A percentile compares a stretch with the other conserved stretches of the same genome.
Evolutionary conservation across 2,329 filamentous ascomycete genomes (phyloP).

Genomic region (Onygena corvina): DNA sequence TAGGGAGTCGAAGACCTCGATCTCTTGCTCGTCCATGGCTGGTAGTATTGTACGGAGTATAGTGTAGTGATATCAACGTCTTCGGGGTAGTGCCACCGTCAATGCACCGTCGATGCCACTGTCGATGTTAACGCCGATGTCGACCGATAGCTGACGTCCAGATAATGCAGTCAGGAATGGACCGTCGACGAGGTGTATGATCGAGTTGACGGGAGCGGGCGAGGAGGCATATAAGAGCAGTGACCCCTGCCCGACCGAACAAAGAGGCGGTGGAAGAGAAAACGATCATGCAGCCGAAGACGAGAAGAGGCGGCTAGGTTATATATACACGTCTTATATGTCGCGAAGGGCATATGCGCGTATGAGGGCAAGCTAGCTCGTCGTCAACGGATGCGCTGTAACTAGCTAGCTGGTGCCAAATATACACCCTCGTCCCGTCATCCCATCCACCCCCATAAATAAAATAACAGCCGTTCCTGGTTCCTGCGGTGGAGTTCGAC

Average conservation of each 20-base stretch:
- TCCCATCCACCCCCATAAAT: not conserved
- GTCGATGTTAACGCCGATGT: not conserved
- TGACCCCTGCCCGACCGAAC: too few species aligned
- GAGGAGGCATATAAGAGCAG: too few species aligned
- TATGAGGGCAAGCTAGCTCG: not conserved
- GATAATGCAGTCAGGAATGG: too few species aligned
- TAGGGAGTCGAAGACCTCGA: slow-evolving; percentile 40
- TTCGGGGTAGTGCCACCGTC: not conserved
- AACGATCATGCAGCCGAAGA: not conserved
- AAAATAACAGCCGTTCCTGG: slow-evolving; percentile 2
- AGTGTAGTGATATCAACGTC: too few species aligned
- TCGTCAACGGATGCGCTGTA: not conserved
- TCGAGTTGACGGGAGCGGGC: too few species aligned
- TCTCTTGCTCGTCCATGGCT: slow-evolving; percentile 4
- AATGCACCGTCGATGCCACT: not conserved
- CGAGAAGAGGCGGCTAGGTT: not conserved
- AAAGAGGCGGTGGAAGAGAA: not conserved
- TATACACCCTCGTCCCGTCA: not conserved
- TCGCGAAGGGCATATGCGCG: too few species aligned
- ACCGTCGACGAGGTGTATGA: too few species aligned
- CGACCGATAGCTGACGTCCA: not conserved
- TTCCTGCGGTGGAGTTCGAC: slow-evolving; percentile 1
- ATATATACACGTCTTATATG: not conserved
- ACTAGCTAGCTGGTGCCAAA: slow-evolving; percentile 3
- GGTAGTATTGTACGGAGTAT: too few species aligned